phyloP scores from a whole-genome alignment of 2,329 filamentous ascomycete genomes.

The Penicillium vulpinum region DNA sequence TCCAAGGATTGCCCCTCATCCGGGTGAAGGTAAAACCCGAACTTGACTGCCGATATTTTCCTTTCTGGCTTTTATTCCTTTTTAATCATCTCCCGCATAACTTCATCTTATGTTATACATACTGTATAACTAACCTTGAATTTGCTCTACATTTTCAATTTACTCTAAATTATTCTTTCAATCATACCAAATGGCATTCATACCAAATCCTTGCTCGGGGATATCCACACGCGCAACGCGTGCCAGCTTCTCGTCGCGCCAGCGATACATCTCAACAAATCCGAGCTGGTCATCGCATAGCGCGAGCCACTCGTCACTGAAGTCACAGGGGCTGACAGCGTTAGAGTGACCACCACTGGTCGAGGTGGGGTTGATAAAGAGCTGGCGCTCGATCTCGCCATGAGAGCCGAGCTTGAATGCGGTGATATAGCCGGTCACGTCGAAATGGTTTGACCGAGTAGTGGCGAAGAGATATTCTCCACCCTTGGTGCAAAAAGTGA shows the following conservation, averaged over 20 bases:
- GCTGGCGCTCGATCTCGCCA: slow-evolving; percentile 73
- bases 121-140: background rate
- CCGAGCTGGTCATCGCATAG: slow-evolving; percentile 86
- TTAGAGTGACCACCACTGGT: slow-evolving; percentile 88
- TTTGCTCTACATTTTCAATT: background rate
- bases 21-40: slow-evolving; percentile 29
- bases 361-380: slow-evolving; percentile 79
- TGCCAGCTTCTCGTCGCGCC: slow-evolving; percentile 77
- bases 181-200: slow-evolving; percentile 97
- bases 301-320: slow-evolving; percentile 86
- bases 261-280: slow-evolving; percentile 83
- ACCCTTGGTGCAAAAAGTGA: slow-evolving; percentile 70
- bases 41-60: slow-evolving; percentile 23
- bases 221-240: slow-evolving; percentile 75
- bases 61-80: background rate
- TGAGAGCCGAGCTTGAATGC: slow-evolving; percentile 70
- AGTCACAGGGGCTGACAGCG: slow-evolving; percentile 79
- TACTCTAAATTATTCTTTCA: slow-evolving; percentile 36
- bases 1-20: slow-evolving; percentile 15
- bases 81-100: too few species aligned
- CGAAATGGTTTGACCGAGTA: slow-evolving; percentile 73
- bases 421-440: slow-evolving; percentile 77
- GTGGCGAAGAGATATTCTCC: slow-evolving; percentile 80
- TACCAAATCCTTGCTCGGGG: slow-evolving; percentile 85
- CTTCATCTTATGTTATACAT: background rate